Base-by-base conservation (phyloP, 345 rosid genomes). In the Brassica nigra region DNA sequence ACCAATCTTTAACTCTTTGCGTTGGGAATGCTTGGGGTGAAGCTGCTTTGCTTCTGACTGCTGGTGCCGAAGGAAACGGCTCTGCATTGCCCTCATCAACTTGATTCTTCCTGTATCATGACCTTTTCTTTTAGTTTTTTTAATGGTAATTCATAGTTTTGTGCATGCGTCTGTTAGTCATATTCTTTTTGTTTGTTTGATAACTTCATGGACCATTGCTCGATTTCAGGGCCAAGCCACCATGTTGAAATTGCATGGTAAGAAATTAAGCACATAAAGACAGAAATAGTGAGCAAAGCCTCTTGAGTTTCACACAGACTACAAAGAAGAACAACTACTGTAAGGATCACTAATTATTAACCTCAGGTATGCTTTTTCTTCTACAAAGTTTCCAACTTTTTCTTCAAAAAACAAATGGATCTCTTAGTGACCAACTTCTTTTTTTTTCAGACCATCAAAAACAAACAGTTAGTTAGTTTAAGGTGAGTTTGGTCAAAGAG, bases 1-100 rank as follows among this genome's bases (percentile, higher is more conserved):
- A 28, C 99, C 97, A 20, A 92, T 95, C 76, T 91, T 89, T 81
- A 95, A 23, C 99, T 67, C 92, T 95, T 0, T 95, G 95, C 73
- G 93, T 92, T 20, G 97, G 99, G 65, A 92, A 91, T 88, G 99
- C 99, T 72, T 92, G 97, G 99, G 99, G 97, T 68, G 99, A 95
- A 87, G 99, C 97, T 55, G 94, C 97, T 52, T 83, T 95, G 73
- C 94, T 92, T 55, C 63, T 82, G 72, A 78, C 84, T 74, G 84
- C 84, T 12, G 84, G 84, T 31, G 84, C 84, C 34, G 78, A 77
- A 77, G 84, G 84, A 68, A 82, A 82, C 33, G 82, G 84, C 39
- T 82, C 84, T 68, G 84, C 84, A 4, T 82, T 82, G 66, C 84
- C 84, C 66, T 82, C 84, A 10, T 82, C 84, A 63, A 82, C 82